Percentiles rank a stretch among this genome's conserved stretches.
phyloP scores from a whole-genome alignment of 2,329 filamentous ascomycete species.

The Tolypocladium tundrense region DNA sequence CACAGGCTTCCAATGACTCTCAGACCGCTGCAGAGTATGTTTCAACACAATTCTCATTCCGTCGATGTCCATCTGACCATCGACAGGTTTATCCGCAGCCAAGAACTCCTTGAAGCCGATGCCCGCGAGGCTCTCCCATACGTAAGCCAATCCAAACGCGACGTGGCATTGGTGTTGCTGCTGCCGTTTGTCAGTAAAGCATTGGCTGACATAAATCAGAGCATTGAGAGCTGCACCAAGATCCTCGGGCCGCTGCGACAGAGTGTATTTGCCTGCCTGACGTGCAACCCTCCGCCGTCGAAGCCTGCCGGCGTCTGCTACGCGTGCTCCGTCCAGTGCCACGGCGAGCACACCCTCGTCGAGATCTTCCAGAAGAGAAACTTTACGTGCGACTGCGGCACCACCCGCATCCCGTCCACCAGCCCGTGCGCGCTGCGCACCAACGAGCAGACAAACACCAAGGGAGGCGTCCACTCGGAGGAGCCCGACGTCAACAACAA shows the following conservation, averaged over 20 bases:
- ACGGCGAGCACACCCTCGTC: constrained; percentile 88
- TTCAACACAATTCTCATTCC: background rate
- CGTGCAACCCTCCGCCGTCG: constrained; percentile 74
- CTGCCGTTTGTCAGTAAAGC: background rate
- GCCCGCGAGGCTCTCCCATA: constrained; percentile 92
- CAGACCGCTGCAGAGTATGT: constrained; percentile 63
- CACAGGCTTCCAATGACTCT: constrained; percentile 48
- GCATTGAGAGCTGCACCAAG: constrained; percentile 88
- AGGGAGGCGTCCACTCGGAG: constrained; percentile 69
- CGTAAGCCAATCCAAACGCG: constrained; percentile 33
- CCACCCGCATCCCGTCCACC: constrained; percentile 60
- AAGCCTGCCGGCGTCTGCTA: constrained; percentile 79
- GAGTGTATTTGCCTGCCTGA: constrained; percentile 83
- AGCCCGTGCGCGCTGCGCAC: constrained; percentile 68
- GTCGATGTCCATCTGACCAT: background rate
- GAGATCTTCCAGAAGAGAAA: constrained; percentile 94
- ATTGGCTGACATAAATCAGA: constrained; percentile 38
- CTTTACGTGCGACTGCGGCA: constrained; percentile 95
- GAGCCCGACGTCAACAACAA: constrained; percentile 62
- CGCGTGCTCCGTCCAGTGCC: constrained; percentile 91
- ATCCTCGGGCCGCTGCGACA: constrained; percentile 83
- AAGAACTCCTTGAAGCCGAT: constrained; percentile 87
- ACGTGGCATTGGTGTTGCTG: background rate
- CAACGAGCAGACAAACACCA: constrained; percentile 61
- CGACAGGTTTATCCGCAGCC: constrained; percentile 73